Conservation (phyloP, 164 flowering plant genomes). For the Cinnamomum chago region DNA sequence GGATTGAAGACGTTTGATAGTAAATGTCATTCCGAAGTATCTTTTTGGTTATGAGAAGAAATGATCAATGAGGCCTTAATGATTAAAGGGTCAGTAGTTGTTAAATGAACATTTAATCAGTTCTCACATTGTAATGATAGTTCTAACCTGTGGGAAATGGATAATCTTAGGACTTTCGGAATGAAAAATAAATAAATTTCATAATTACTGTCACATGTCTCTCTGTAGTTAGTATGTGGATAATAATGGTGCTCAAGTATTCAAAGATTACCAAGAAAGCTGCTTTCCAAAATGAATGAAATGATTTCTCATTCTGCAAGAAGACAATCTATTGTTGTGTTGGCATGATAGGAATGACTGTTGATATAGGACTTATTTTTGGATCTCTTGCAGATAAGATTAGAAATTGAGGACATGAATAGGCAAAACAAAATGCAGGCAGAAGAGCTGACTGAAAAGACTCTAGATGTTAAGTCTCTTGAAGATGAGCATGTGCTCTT, state of each 20-base stretch:
- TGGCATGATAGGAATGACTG: background rate
- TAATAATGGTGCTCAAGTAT: no score
- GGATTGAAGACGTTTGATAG: no score
- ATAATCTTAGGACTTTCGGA: background rate
- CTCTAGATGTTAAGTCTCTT: conserved; percentile 28
- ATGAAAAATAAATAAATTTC: background rate
- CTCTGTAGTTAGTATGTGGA: background rate
- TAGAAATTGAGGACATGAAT: conserved; percentile 14
- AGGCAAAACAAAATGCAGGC: conserved; percentile 27
- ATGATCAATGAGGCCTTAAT: no score
- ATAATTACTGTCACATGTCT: background rate
- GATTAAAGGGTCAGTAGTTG: no score
- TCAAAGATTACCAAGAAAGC: background rate
- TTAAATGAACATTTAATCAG: no score
- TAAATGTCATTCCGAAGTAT: no score
- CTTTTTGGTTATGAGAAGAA: no score
- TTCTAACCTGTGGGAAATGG: background rate
- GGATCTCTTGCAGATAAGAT: conserved; percentile 24
- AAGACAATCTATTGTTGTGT: background rate
- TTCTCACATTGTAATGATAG: no score
- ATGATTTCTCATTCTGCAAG: background rate
- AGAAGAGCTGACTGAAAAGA: conserved; percentile 24
- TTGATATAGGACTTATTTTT: conserved; percentile 2
- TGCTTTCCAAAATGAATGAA: background rate
- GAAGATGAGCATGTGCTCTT: conserved; percentile 40